Base-by-base conservation (phyloP, 306 rosid genomes). In the Inga oerstediana region DNA sequence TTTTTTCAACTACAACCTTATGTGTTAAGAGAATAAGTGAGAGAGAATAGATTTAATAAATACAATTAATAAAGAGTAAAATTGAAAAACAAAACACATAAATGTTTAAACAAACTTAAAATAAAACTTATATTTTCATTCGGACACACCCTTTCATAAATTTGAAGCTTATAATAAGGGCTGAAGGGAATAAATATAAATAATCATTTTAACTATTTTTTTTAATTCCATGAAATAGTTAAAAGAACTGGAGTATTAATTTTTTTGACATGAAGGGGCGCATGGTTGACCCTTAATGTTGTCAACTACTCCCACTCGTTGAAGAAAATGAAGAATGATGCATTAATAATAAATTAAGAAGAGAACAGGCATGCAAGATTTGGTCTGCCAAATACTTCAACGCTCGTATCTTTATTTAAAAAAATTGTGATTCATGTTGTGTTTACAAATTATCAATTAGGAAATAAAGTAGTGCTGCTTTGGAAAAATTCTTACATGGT, bases 251-350 rank as follows among this genome's bases (percentile, higher is more conserved):
- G 24, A 5, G 9, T 16, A 6, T 19, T 54, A 54, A 19, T 7
- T 8, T 22, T 59, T 61, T 61, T 9, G 7, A 11, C 34, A 61
- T 0, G 67, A n/a, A 24, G 0, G 67, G 27, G 44, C 72, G 39
- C 12, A 68, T 7, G 82, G 70, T 86, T 86, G 89, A 76, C 84
- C 61, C 62, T 71, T 16, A 30, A 71, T 4, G 19, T 86, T 83
- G 86, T 86, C 86, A 82, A 86, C 89, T 19, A 62, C 24, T 72
- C 70, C 74, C 69, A 80, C 82, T 80, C 44, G 61, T 76, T 70
- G 71, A 75, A 70, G 32, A 74, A 79, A 79, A 71, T 62, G 71
- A 75, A 70, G 41, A 66, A 79, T 79, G 72, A 84, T 78, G 39
- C 48, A n/a, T 20, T 56, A 56, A 56, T 56, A 83, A 75, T 80